A percentile compares a stretch with the other conserved stretches of the same genome.
Evolutionary conservation across 1,284 basidiomycete genomes (phyloP).

Genomic region (Trichosporon sp.): DNA sequence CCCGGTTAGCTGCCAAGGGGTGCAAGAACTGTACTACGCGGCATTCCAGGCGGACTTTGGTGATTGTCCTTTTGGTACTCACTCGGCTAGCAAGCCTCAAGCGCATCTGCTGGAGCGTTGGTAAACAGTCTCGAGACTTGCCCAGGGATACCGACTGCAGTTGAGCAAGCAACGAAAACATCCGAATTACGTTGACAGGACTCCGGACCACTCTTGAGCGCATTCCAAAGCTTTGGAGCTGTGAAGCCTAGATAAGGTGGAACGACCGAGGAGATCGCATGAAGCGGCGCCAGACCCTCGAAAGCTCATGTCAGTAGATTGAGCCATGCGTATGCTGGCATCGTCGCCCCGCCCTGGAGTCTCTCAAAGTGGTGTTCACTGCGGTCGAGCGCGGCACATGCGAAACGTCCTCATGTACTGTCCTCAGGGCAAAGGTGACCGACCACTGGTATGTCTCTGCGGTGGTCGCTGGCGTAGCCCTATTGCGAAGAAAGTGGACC

Average conservation of each 20-base stretch:
- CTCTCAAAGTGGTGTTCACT: neutral
- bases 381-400: neutral
- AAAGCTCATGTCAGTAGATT: neutral
- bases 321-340: neutral
- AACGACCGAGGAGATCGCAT: neutral
- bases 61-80: neutral
- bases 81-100: neutral
- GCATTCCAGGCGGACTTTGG: neutral
- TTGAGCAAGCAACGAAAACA: neutral
- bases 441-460: neutral
- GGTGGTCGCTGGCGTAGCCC: neutral
- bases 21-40: neutral
- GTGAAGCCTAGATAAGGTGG: neutral
- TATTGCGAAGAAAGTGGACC: too few relatives aligned
- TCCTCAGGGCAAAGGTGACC: neutral
- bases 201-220: neutral
- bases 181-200: neutral
- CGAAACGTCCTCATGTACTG: too few relatives aligned
- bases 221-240: neutral
- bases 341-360: neutral
- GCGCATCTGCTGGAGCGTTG: neutral
- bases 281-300: neutral
- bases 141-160: neutral
- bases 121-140: neutral
- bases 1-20: neutral